Evolutionary conservation across 345 rosid species (phyloP).

Genomic region (Eucalyptus erythrocorys): DNA sequence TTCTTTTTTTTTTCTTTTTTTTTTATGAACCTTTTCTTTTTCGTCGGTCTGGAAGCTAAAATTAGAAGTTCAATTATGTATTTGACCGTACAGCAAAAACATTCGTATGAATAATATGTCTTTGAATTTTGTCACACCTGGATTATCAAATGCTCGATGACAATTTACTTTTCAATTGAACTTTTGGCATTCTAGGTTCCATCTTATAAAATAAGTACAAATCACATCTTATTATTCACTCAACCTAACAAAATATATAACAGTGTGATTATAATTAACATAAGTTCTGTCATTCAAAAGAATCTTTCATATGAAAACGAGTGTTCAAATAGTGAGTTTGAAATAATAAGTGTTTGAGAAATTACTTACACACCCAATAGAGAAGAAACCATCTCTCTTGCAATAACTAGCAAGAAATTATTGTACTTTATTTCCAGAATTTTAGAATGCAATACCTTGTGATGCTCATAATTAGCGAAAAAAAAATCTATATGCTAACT

Average conservation of each 20-base stretch:
- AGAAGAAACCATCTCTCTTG: neutral
- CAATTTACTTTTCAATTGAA: neutral
- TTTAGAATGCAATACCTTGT: neutral
- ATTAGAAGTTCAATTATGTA: fast-evolving
- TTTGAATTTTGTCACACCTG: neutral
- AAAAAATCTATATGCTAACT: neutral
- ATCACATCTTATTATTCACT: fast-evolving
- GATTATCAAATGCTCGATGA: neutral
- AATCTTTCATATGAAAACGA: neutral
- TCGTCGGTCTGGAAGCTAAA: neutral
- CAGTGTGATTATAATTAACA: neutral
- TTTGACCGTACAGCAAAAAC: neutral
- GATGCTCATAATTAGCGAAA: neutral
- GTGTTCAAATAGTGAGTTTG: fast-evolving
- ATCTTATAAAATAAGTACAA: neutral
- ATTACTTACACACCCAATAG: neutral
- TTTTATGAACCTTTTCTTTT: neutral
- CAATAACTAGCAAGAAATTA: neutral
- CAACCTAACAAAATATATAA: neutral
- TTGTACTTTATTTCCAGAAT: neutral
- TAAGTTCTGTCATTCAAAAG: neutral
- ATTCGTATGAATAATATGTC: neutral
- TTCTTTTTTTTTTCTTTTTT: too few relatives aligned
- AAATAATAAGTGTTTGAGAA: neutral
- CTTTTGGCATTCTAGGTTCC: neutral